Evolutionary conservation across 2,329 filamentous ascomycete genomes (phyloP), one percentile per base, ranked within the genome.

Genomic region (Cladophialophora carrionii): DNA sequence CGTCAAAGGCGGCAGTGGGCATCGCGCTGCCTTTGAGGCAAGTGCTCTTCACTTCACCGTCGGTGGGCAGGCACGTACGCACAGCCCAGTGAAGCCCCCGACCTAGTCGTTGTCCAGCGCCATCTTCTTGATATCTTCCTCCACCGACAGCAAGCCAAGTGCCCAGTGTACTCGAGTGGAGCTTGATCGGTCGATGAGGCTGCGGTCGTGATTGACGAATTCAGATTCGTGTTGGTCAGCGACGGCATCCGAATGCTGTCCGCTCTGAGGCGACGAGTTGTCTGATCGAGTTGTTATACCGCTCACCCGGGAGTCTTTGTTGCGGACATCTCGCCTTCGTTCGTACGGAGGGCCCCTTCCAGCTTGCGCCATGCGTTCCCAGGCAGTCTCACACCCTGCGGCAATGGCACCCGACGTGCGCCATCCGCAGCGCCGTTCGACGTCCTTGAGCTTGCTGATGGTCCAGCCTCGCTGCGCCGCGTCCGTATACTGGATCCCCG

Each of bases 361-460:
- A 71, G 90, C 81, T 49, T 69, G 59, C 10, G 66, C 71, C 63
- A 71, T 70, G 26, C 57, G 57, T 67, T 88, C 84, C 95, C 95
- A 99, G 0, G 87, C 85, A 2, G 87, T 88, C 76, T 98, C 93
- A 75, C 92, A 96, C 1, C 92, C 92, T 56, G 86, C 83, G 0
- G 91, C 91, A 68, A 97, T 94, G 48, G 92, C 87, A 37, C 87
- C 85, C 1, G 92, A 90, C 1, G 90, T 92, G 72, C 92, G 89
- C 90, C 92, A 97, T 0, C 95, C 95, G 0, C 92, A 96, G 7
- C 95, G 82, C 1, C 88, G 86, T 2, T 90, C 86, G 46, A 96
- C 88, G 71, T 92, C 88, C 71, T 87, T 84, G 62, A 97, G 83
- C 31, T 90, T 87, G 37, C 84, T 83, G 68, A 97, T 84, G 0